Base-by-base conservation (phyloP, 345 rosid species). In the Anastatica hierochuntica region DNA sequence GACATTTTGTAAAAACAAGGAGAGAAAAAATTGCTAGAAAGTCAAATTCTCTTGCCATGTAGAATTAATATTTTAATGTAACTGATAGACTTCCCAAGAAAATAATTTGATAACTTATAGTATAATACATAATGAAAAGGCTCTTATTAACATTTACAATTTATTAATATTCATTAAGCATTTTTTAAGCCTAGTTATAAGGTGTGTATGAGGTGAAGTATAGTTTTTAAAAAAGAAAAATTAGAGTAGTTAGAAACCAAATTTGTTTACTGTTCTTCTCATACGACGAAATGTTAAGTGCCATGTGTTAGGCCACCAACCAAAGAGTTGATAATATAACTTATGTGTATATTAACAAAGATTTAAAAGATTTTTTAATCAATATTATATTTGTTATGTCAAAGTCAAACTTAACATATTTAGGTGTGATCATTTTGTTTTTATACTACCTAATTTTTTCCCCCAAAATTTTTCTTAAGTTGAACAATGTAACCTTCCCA, bases 221-320 rank as follows among this genome's bases (percentile, higher is more conserved):
- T 24, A 24, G 3, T 3, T 24, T 24, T 3, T 24, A 24, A 24
- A 24, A 3, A 24, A 3, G 27, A 3, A 24, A 24, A 24, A 7
- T 3, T 24, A 49, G 52, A 41, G 69, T 42, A 56, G 69, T 40
- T 43, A 64, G 58, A 56, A 64, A 15, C 63, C 70, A 57, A 65
- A 33, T 14, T 57, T 13, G 70, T 56, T 49, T 57, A 49, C 53
- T 65, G 70, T 65, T 56, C 39, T 42, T 40, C 17, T 16, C 17
- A 40, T 24, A 49, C 40, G 58, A 57, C 31, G 24, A 49, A 56
- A 23, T 6, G 15, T n/a, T 37, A 48, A 27, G 24, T 26, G 51
- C 42, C 58, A 57, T 65, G 58, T 65, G 64, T 65, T 65, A 57
- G 70, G 70, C 70, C 53, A 65, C 70, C 64, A 49, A 65, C 63